Base-by-base conservation (phyloP, 1,284 basidiomycete genomes). In the Garcileccinum viscosum region DNA sequence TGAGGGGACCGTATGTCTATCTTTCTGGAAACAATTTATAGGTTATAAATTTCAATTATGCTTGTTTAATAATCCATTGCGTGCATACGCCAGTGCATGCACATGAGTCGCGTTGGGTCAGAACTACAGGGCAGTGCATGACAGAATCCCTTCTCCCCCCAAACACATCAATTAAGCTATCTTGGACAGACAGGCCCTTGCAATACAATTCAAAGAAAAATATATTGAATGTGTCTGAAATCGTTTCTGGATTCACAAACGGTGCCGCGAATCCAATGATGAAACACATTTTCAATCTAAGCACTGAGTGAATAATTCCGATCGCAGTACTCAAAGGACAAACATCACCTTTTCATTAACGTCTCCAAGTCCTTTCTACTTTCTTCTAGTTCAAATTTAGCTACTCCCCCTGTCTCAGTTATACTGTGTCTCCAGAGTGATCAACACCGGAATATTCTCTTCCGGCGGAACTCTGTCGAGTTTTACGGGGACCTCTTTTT, bases 221-320 rank as follows among this genome's bases (percentile, higher is more conserved):
- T 17, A 17, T 27, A 2, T 64, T 64, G 1, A 67, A 2, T 0
- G 11, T 27, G n/a, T 35, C 53, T 35, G 60, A 38, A 3, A 69
- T 42, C 27, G 64, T 62, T 0, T 50, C 24, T 6, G 60, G 63
- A 38, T 65, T 56, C 2, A 67, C 63, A 8, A n/a, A 64, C 5
- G 22, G 8, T 3, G 59, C 3, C 1, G 63, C 5, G 22, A 67
- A 67, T 30, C 66, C n/a, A 1, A 69, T 1, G 7, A 68, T 40
- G n/a, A 69, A 69, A 2, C 1, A 38, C 0, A 69, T 27, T 27
- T n/a, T 32, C 32, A 67, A n/a, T 19, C 68, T 69, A 42, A 33
- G 14, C 11, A n/a, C 11, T n/a, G 19, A 81, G 73, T 59, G 7
- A 35, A 11, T 17, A 12, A 4, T 47, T 47, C n/a, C 8, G 4